Evolutionary conservation across 2,329 filamentous ascomycete species (phyloP), one percentile per base, ranked within the genome.

Genomic region (Didymella keratinophila): DNA sequence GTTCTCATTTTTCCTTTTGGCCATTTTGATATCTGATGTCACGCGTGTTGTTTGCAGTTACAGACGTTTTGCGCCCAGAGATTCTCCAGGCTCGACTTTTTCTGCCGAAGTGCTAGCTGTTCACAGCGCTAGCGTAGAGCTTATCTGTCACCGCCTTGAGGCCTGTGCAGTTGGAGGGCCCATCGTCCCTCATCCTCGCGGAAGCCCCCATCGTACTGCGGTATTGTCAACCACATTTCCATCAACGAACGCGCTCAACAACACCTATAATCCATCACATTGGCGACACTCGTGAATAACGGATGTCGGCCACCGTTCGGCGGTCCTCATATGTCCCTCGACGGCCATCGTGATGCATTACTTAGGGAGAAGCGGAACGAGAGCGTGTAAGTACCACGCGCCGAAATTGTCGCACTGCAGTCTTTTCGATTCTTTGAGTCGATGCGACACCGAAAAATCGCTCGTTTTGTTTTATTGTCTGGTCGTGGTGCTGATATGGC

Each of bases 291-390:
- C 70, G 74, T 76, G 76, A 76, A 78, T 76, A 76, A 80, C 80
- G 78, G 80, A 81, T 81, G 79, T 79, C 73, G 78, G 74, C 76
- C 75, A 68, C 70, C 65, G 72, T 65, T 69, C 60, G 67, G 69
- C 68, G 65, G 70, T 68, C 64, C 68, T 79, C 78, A 77, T 78
- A 82, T 82, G 80, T 82, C 79, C 74, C 72, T 80, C 73, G 77
- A 79, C 73, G 73, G 73, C 66, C 69, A 76, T 69, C 76, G 78
- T 72, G 74, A 78, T 76, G 76, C 71, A 66, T 68, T 71, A 67
- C 65, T 74, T 65, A 66, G 67, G 68, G 72, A 73, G 71, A 78
- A 78, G 70, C 71, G 72, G 71, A 76, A 77, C 71, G 78, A 79
- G 70, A 72, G 78, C 69, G 71, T 72, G 79, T 81, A 75, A 78